Evolutionary conservation across 495 filamentous ascomycete genomes (phyloP).

Genomic region (Xylaria curta): DNA sequence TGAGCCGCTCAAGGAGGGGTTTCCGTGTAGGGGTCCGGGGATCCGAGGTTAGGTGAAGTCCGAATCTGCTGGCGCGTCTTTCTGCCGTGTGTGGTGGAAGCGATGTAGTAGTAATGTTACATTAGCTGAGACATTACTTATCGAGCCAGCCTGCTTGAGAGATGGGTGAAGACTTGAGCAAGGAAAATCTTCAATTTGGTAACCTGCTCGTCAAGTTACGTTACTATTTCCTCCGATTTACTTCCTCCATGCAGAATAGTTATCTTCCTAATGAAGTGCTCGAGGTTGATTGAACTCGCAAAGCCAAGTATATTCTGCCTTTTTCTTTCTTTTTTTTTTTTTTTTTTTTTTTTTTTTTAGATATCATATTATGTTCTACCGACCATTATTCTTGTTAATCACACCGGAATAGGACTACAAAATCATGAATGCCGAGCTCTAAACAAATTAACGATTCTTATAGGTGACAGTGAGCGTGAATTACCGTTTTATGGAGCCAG

Average conservation of each 20-base stretch:
- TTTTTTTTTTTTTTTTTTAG: background rate
- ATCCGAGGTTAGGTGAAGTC: background rate
- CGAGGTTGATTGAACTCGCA: background rate
- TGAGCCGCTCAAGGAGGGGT: constrained; percentile 12
- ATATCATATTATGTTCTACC: background rate
- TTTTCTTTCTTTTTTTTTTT: background rate
- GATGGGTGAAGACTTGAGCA: background rate
- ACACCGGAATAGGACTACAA: background rate
- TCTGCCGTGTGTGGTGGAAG: background rate
- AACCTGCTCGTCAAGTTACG: background rate
- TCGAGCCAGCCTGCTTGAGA: background rate
- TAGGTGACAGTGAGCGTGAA: background rate
- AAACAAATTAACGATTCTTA: no score
- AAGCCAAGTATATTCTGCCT: background rate
- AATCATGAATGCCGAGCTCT: background rate
- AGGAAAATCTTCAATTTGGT: background rate
- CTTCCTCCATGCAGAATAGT: no score
- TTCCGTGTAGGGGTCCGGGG: background rate
- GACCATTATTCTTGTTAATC: background rate
- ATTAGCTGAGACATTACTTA: background rate
- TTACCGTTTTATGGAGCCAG: background rate
- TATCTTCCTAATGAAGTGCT: background rate
- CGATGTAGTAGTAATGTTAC: background rate
- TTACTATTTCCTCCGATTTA: no score
- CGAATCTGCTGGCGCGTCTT: background rate